A percentile compares a stretch with the other conserved stretches of the same genome.
Conservation (phyloP, 2,329 filamentous ascomycete genomes). For the Microdochium paspali region DNA sequence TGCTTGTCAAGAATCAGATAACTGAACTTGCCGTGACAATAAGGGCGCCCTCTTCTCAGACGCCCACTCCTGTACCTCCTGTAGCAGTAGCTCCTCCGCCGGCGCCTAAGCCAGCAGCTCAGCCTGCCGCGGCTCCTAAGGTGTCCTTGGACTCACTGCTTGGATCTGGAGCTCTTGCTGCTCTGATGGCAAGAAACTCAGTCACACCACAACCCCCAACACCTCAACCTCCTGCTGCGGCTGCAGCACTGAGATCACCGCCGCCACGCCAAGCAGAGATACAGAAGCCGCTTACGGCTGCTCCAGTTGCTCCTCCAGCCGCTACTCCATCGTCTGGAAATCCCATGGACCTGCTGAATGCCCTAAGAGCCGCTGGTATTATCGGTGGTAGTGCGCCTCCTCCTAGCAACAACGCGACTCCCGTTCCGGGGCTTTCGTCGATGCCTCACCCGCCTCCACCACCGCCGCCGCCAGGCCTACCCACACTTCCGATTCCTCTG, state of each 20-base stretch:
- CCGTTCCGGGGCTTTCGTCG: constrained; percentile 27
- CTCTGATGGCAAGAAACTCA: constrained; percentile 45
- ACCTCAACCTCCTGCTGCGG: constrained; percentile 28
- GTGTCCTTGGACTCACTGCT: constrained; percentile 50
- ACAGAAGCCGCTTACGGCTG: constrained; percentile 17
- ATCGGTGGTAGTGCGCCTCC: constrained; percentile 21
- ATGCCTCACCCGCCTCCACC: constrained; percentile 24
- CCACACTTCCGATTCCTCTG: constrained; percentile 25
- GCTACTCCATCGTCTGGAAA: constrained; percentile 27
- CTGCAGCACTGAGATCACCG: constrained; percentile 32
- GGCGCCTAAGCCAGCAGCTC: constrained; percentile 7
- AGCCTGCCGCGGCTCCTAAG: constrained; percentile 19
- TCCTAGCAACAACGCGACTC: constrained; percentile 12
- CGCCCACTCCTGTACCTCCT: constrained; percentile 26
- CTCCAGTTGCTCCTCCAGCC: constrained; percentile 4
- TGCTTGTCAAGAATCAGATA: constrained; percentile 78
- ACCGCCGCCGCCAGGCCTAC: constrained; percentile 19
- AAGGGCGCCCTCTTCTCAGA: constrained; percentile 35
- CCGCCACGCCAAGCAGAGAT: constrained; percentile 32
- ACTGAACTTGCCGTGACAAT: constrained; percentile 62
- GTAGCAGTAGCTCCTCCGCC: constrained; percentile 25
- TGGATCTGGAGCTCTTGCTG: constrained; percentile 49
- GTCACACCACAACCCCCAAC: constrained; percentile 37
- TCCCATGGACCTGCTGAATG: constrained; percentile 55
- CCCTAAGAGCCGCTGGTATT: constrained; percentile 59